Base-by-base conservation (phyloP, 78 protist species). In the Pigoraptor vietnamica region DNA sequence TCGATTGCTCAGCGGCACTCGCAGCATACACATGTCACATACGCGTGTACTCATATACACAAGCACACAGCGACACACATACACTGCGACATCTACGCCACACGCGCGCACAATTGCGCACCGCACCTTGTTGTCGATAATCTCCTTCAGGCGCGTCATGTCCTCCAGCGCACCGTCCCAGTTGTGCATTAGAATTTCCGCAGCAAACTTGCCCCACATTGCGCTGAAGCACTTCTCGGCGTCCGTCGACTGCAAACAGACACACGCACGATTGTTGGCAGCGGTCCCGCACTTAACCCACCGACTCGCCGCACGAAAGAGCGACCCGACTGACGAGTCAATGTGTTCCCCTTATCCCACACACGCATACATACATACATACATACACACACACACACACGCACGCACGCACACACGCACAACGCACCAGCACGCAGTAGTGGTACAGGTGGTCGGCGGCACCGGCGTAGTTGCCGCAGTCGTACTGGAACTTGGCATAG, bases 201-300 rank as follows among this genome's bases (percentile, higher is more conserved):
- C n/a, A 39, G 96, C 98, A n/a, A 96, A 90, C 81, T 96, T 94
- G 90, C 99, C 99, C 99, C 99, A 97, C 39, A 94, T 88, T 1
- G 98, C 98, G 36, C 93, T 55, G 37, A 93, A 24, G 24, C 36
- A 14, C 89, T 92, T 92, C 29, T 91, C 94, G 55, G 48, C 48
- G 90, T 93, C 93, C n/a, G 87, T 81, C 23, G 92, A 24, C 94
- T 81, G 37, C 29, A 48, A 29, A 6, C 0, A 2, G 81, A 21
- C 9, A 40, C 90, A 67, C 37, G 23, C 23, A 2, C 37, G 1
- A 24, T 6, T 0, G 37, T 23, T 24, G 9, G 36, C 1, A 81
- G 39, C 10, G 2, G 33, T 21, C 24, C 29, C 14, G 23, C 40
- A 86, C 2, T 1, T 2, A 0, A 29, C 19, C 25, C 36, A 34